Conservation (phyloP, 805 yeast species). For the Starmerella bombi region DNA sequence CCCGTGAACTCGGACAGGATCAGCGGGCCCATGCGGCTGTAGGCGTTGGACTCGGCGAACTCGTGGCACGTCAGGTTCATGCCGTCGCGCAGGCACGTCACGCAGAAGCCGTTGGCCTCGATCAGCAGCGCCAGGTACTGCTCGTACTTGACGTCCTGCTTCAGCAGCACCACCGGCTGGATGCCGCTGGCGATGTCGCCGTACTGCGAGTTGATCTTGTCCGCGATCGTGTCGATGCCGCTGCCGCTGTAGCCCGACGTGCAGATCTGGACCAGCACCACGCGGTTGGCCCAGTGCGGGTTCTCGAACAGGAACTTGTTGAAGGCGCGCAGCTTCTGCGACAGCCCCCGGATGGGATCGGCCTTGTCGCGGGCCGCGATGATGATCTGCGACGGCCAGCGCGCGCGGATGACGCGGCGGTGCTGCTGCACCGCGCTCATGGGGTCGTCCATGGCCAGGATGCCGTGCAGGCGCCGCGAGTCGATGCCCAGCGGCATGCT, state of each 20-base stretch:
- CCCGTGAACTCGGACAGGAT: conserved; percentile 90
- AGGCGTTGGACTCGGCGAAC: conserved; percentile 58
- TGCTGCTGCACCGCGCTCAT: conserved; percentile 32
- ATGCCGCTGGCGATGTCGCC: conserved; percentile 53
- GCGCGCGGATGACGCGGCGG: conserved; percentile 50
- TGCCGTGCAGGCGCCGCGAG: conserved; percentile 34
- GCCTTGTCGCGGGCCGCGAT: conserved; percentile 82
- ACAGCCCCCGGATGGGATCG: conserved; percentile 76
- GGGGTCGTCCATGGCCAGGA: conserved; percentile 31
- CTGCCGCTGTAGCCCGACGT: conserved; percentile 28
- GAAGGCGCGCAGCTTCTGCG: conserved; percentile 75
- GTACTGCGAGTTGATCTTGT: conserved; percentile 63
- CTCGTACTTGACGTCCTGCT: conserved; percentile 76
- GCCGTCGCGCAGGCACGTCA: conserved; percentile 88
- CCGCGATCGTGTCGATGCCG: conserved; percentile 63
- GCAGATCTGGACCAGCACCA: conserved; percentile 75
- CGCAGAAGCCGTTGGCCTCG: conserved; percentile 81
- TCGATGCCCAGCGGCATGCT: conserved; percentile 33
- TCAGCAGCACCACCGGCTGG: conserved; percentile 77
- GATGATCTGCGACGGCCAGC: conserved; percentile 60
- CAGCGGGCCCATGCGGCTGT: conserved; percentile 45
- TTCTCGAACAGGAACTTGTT: conserved; percentile 60
- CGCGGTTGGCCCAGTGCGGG: conserved; percentile 54
- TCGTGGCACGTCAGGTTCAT: conserved; percentile 96
- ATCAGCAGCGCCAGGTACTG: conserved; percentile 76